phyloP scores from a whole-genome alignment of 2,329 filamentous ascomycete species.

The Fusarium praegraminearum region DNA sequence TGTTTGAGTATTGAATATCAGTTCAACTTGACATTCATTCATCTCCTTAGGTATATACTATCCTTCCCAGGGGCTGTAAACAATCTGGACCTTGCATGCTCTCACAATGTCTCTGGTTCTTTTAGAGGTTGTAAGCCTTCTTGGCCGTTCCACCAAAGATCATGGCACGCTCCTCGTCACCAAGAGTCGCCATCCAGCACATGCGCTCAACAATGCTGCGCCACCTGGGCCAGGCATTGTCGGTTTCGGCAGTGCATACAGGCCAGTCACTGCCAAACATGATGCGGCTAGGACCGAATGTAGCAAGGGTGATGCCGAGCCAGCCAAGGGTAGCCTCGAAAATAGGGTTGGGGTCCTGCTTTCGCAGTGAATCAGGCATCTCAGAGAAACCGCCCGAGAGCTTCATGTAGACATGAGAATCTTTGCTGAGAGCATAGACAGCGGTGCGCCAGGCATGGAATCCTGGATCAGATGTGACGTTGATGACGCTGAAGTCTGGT shows the following conservation, averaged over 20 bases:
- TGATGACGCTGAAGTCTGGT: slow-evolving; percentile 77
- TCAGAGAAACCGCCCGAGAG: slow-evolving; percentile 89
- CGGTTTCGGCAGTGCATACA: slow-evolving; percentile 77
- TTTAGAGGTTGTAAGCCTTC: slow-evolving; percentile 72
- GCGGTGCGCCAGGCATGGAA: slow-evolving; percentile 77
- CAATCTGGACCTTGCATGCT: not conserved
- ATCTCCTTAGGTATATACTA: not conserved
- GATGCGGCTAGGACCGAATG: slow-evolving; percentile 77
- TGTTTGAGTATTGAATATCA: not conserved
- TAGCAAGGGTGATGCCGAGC: slow-evolving; percentile 76
- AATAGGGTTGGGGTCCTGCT: slow-evolving; percentile 65
- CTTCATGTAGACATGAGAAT: slow-evolving; percentile 83
- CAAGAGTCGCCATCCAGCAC: slow-evolving; percentile 72
- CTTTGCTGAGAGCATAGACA: slow-evolving; percentile 75
- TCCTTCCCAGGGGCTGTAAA: not conserved
- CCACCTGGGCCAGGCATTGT: slow-evolving; percentile 81
- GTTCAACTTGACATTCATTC: not conserved
- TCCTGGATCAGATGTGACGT: slow-evolving; percentile 64
- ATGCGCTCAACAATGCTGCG: slow-evolving; percentile 74
- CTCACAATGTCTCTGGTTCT: not conserved
- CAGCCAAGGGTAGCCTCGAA: slow-evolving; percentile 75
- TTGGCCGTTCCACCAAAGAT: slow-evolving; percentile 81
- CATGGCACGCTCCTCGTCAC: slow-evolving; percentile 69
- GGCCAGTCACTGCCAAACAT: slow-evolving; percentile 98
- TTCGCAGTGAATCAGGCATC: slow-evolving; percentile 69